phyloP scores from a whole-genome alignment of 768 basidiomycete genomes.

The Serendipita sp. region DNA sequence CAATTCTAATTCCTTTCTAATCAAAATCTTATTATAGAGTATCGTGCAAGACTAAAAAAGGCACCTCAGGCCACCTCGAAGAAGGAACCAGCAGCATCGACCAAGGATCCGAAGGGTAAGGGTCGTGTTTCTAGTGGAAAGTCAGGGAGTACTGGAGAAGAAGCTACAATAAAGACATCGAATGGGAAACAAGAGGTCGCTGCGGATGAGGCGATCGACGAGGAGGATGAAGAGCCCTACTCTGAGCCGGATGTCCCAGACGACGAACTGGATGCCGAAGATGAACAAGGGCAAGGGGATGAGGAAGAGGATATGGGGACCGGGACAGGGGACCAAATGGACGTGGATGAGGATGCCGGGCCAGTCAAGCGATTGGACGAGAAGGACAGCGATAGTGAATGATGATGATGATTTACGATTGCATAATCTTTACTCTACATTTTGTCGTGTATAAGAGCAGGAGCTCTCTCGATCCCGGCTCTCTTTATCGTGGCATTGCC shows the following conservation, averaged over 20 bases:
- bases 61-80: conserved; percentile 10
- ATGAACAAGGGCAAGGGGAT: conserved; percentile 5
- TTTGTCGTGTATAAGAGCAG: too few relatives aligned
- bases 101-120: conserved; percentile 20
- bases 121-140: conserved; percentile 11
- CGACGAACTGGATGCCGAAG: conserved; percentile 14
- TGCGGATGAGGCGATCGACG: conserved; percentile 17
- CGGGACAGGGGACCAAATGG: conserved; percentile 27
- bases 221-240: conserved; percentile 8
- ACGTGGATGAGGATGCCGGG: conserved; percentile 29
- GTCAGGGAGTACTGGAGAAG: background rate
- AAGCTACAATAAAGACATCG: conserved; percentile 8
- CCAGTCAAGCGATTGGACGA: conserved; percentile 24
- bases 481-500: background rate
- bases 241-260: conserved; percentile 6
- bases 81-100: conserved; percentile 18
- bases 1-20: background rate
- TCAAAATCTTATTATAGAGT: conserved; percentile 27
- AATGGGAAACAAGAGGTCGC: conserved; percentile 21
- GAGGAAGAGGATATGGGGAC: conserved; percentile 6
- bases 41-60: conserved; percentile 42
- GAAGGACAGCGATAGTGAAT: background rate
- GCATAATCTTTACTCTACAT: too few relatives aligned
- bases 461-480: too few relatives aligned
- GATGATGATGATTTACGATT: background rate